These are phyloP conservation scores for Vanilla planifolia DNA, from an alignment of 106 monocot genomes.

Conservation along the genomic window DNA sequence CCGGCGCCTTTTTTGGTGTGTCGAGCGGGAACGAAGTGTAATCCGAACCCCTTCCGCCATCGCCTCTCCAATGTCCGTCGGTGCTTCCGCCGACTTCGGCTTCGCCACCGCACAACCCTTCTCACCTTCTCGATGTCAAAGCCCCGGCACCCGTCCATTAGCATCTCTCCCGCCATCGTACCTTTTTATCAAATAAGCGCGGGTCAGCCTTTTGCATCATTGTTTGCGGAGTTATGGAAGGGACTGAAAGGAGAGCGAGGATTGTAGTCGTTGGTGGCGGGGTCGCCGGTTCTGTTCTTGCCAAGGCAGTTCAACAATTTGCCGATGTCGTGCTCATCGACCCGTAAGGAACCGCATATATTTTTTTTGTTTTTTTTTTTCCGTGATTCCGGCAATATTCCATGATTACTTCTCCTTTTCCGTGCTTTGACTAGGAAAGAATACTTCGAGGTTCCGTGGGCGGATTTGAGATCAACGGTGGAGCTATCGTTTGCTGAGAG, in stretches of 20 bases:
- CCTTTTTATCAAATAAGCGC: too few species aligned
- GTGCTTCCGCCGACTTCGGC: too few species aligned
- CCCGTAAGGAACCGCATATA: constrained; percentile 3
- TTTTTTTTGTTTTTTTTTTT: not conserved
- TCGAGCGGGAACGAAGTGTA: too few species aligned
- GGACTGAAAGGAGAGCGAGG: not conserved
- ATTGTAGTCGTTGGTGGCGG: constrained; percentile 33
- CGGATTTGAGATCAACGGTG: constrained; percentile 29
- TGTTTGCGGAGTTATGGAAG: too few species aligned
- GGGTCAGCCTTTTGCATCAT: too few species aligned
- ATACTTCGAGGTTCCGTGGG: constrained; percentile 69
- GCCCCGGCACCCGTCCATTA: too few species aligned
- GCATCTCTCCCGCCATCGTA: too few species aligned
- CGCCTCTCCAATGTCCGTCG: too few species aligned
- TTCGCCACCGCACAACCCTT: too few species aligned
- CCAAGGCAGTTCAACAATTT: constrained; percentile 16
- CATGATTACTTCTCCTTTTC: not conserved
- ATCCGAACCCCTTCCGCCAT: too few species aligned
- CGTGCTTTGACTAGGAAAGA: constrained; percentile 34
- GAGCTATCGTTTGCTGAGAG: constrained; percentile 32
- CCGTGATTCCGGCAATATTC: not conserved
- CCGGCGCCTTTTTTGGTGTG: too few species aligned
- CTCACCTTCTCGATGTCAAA: too few species aligned
- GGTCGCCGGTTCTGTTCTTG: constrained; percentile 26
- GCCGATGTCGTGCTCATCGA: constrained; percentile 26